These are phyloP conservation scores for Phytophthora pseudosyringae DNA, from an alignment of 352 stramenopile genomes.

Conservation along the genomic window DNA sequence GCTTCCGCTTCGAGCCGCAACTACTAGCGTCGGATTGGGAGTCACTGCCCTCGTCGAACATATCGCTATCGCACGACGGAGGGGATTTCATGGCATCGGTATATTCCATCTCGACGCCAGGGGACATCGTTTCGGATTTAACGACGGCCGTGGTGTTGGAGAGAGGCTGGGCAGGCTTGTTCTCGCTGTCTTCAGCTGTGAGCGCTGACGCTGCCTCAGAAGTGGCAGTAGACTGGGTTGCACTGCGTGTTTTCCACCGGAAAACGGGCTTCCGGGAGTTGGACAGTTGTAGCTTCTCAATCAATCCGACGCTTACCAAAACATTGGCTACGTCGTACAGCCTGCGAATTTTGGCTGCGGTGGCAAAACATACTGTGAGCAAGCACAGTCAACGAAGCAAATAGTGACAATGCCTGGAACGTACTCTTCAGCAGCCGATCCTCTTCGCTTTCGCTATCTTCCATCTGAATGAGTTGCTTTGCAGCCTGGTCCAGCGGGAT, in stretches of 20 bases:
- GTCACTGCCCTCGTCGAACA: slow-evolving; percentile 63
- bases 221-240: neutral
- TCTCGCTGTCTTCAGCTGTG: slow-evolving; percentile 5
- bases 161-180: slow-evolving; percentile 6
- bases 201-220: neutral
- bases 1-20: slow-evolving; percentile 52
- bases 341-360: slow-evolving; percentile 93
- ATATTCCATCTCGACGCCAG: slow-evolving; percentile 25
- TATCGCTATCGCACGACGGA: slow-evolving; percentile 69
- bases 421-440: slow-evolving; percentile 86
- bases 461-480: slow-evolving; percentile 93
- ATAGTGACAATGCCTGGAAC: slow-evolving; percentile 1
- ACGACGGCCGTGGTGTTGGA: neutral
- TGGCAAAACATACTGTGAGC: slow-evolving; percentile 8
- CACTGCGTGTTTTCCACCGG: slow-evolving; percentile 67
- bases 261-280: slow-evolving; percentile 87
- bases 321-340: slow-evolving; percentile 99
- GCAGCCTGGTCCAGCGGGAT: slow-evolving; percentile 94
- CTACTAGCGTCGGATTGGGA: slow-evolving; percentile 55
- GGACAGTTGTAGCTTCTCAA: slow-evolving; percentile 89
- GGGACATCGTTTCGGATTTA: slow-evolving; percentile 17
- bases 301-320: slow-evolving; percentile 92
- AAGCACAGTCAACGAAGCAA: neutral
- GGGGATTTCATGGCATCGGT: slow-evolving; percentile 52
- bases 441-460: slow-evolving; percentile 77